phyloP scores from a whole-genome alignment of 2,329 filamentous ascomycete species.

The Epichloe sp. region DNA sequence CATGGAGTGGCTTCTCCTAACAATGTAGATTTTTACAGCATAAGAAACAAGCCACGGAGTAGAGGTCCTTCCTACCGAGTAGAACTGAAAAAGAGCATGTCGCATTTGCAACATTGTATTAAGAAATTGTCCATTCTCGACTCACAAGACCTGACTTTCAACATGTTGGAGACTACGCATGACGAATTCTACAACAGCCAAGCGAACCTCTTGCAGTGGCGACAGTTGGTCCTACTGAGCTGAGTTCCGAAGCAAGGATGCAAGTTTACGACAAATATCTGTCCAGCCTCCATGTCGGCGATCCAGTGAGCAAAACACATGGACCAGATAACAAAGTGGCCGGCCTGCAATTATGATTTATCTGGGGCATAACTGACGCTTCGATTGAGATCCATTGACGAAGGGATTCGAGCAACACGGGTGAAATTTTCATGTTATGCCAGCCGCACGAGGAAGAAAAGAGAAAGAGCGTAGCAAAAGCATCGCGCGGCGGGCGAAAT shows the following conservation, averaged over 20 bases:
- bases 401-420: constrained; percentile 67
- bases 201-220: background rate
- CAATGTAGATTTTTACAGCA: background rate
- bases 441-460: constrained; percentile 67
- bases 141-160: too few species aligned
- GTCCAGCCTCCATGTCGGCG: constrained; percentile 13
- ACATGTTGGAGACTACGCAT: too few species aligned
- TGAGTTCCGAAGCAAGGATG: too few species aligned
- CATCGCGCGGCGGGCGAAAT: constrained; percentile 9
- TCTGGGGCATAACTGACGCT: constrained; percentile 77
- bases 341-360: constrained; percentile 63
- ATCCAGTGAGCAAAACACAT: constrained; percentile 16
- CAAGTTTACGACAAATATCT: constrained; percentile 1
- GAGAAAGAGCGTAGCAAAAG: constrained; percentile 29
- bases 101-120: background rate
- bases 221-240: too few species aligned
- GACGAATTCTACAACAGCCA: background rate
- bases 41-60: background rate
- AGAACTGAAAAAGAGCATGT: background rate
- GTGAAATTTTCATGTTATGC: constrained; percentile 54
- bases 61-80: background rate
- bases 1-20: background rate
- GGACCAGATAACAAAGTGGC: constrained; percentile 36
- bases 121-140: too few species aligned
- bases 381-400: constrained; percentile 36